These are phyloP conservation scores for Mrakiaceae sp. DNA, from an alignment of 1,284 basidiomycete species.

Conservation along the genomic window DNA sequence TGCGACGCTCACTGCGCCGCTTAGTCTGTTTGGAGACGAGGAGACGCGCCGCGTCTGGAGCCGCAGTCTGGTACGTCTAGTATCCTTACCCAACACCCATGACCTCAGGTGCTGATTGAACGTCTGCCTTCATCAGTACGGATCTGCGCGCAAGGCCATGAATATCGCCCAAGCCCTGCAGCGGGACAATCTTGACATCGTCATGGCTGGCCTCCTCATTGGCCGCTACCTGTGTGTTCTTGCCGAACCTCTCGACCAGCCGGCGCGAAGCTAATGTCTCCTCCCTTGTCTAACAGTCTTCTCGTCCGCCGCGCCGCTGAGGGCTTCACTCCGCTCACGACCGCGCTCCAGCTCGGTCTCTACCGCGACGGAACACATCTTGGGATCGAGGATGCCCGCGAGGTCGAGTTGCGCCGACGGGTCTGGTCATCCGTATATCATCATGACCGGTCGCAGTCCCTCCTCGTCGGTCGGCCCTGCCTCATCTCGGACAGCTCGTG, in stretches of 20 bases:
- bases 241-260: not conserved
- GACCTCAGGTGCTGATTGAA: too few species aligned
- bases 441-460: slow-evolving; percentile 27
- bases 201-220: slow-evolving; percentile 36
- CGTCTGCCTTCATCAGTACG: not conserved
- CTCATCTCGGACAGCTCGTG: slow-evolving; percentile 37
- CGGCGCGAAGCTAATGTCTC: not conserved
- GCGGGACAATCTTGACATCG: slow-evolving; percentile 36
- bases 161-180: slow-evolving; percentile 38
- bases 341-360: slow-evolving; percentile 36
- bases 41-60: slow-evolving; percentile 34
- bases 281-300: slow-evolving; percentile 25
- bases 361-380: slow-evolving; percentile 37
- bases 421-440: slow-evolving; percentile 29
- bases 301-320: slow-evolving; percentile 36
- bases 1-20: slow-evolving; percentile 33
- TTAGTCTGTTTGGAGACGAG: slow-evolving; percentile 30
- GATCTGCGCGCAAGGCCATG: slow-evolving; percentile 29
- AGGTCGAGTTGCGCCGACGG: slow-evolving; percentile 36
- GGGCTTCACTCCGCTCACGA: slow-evolving; percentile 36
- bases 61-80: slow-evolving; percentile 25
- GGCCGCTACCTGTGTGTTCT: slow-evolving; percentile 35
- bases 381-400: slow-evolving; percentile 34
- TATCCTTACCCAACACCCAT: not conserved
- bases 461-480: slow-evolving; percentile 36